Percentiles rank a stretch among this genome's conserved stretches.
Conservation (phyloP, 108 stramenopile genomes). For the Mediolabrus comicus region DNA sequence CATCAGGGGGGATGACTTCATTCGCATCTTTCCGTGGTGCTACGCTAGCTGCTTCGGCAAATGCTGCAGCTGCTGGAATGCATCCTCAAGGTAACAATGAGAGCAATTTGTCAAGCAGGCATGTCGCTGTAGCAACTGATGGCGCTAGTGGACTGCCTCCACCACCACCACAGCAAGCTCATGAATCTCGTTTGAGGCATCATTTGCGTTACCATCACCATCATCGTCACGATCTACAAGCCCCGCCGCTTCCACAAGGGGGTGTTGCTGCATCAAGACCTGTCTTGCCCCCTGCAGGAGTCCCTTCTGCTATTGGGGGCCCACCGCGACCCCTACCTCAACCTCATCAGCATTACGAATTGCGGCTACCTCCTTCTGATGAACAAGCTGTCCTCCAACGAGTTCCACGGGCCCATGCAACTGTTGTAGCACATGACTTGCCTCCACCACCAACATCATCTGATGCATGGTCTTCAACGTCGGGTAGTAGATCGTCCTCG, state of each 20-base stretch:
- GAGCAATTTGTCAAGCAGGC: not conserved
- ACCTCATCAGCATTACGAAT: slow-evolving; percentile 3
- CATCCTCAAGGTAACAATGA: not conserved
- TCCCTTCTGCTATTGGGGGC: slow-evolving; percentile 13
- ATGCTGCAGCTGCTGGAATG: slow-evolving; percentile 21
- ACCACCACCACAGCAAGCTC: slow-evolving; percentile 5
- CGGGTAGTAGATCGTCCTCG: slow-evolving; percentile 22
- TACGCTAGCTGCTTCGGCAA: not conserved
- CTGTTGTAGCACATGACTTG: slow-evolving; percentile 32
- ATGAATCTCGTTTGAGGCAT: slow-evolving; percentile 38
- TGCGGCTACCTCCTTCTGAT: slow-evolving; percentile 10
- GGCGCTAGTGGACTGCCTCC: slow-evolving; percentile 15
- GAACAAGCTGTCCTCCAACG: slow-evolving; percentile 20
- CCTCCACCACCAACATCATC: slow-evolving; percentile 32
- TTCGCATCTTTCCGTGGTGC: slow-evolving; percentile 28
- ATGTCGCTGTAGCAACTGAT: slow-evolving; percentile 30
- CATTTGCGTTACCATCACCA: slow-evolving; percentile 17
- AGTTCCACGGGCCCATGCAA: slow-evolving; percentile 21
- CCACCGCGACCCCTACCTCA: not conserved
- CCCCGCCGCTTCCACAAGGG: not conserved
- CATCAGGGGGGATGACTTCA: slow-evolving; percentile 1
- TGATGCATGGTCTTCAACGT: slow-evolving; percentile 33
- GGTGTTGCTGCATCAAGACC: not conserved
- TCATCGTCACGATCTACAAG: not conserved
- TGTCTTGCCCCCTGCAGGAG: not conserved